Percentiles rank a stretch among this genome's conserved stretches.
Conservation (phyloP, 2,329 filamentous ascomycete species). For the Arthrobotrys megalospora region DNA sequence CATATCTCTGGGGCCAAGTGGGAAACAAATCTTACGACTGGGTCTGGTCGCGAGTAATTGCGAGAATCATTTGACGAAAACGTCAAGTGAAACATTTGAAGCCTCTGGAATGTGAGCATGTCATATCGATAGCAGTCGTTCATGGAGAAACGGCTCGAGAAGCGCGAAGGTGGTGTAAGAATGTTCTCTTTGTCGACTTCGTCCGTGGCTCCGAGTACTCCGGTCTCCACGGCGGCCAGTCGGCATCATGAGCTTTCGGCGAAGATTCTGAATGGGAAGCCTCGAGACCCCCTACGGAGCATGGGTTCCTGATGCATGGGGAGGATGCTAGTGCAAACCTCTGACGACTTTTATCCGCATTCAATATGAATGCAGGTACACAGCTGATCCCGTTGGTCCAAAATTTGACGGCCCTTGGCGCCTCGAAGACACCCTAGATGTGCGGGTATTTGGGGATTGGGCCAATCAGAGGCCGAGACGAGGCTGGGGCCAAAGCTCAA, state of each 20-base stretch:
- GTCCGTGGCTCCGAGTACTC: not conserved
- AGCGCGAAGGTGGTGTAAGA: slow-evolving; percentile 29
- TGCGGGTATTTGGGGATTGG: slow-evolving; percentile 53
- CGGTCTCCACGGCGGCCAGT: not conserved
- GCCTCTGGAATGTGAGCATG: slow-evolving; percentile 42
- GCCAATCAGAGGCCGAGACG: slow-evolving; percentile 43
- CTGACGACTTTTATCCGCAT: slow-evolving; percentile 61
- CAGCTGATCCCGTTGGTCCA: slow-evolving; percentile 61
- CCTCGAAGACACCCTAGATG: slow-evolving; percentile 55
- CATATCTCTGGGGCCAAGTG: slow-evolving; percentile 18
- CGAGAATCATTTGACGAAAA: slow-evolving; percentile 47
- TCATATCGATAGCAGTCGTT: slow-evolving; percentile 58
- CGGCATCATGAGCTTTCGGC: slow-evolving; percentile 41
- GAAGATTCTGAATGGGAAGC: slow-evolving; percentile 31
- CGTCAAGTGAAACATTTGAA: slow-evolving; percentile 57
- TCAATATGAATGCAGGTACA: slow-evolving; percentile 61
- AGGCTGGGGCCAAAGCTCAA: slow-evolving; percentile 56
- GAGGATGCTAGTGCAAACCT: slow-evolving; percentile 53
- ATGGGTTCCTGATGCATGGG: slow-evolving; percentile 47
- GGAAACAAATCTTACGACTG: slow-evolving; percentile 29
- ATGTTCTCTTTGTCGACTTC: slow-evolving; percentile 1
- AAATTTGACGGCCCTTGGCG: slow-evolving; percentile 61
- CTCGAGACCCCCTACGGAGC: slow-evolving; percentile 33
- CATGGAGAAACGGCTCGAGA: slow-evolving; percentile 44
- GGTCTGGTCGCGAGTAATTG: slow-evolving; percentile 14